These are phyloP conservation scores for Pyrenopolyporus hunteri DNA, from an alignment of 495 filamentous ascomycete species.

Conservation along the genomic window DNA sequence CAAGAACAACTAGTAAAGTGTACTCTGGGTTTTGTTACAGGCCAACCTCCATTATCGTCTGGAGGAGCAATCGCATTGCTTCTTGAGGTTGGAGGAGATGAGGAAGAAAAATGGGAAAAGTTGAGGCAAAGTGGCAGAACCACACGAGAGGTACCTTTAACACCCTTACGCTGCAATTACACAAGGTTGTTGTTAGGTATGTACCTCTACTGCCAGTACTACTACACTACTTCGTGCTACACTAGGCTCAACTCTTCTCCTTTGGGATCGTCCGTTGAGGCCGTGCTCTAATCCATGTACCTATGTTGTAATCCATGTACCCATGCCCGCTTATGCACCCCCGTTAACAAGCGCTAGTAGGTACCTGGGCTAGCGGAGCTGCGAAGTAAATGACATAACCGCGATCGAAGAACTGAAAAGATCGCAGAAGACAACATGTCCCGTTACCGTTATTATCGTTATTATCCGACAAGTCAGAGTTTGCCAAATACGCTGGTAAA, in stretches of 20 bases:
- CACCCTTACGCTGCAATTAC: not conserved
- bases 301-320: no score
- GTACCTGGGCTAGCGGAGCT: slow-evolving; percentile 18
- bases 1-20: slow-evolving; percentile 37
- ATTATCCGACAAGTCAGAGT: slow-evolving; percentile 27
- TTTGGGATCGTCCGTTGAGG: slow-evolving; percentile 26
- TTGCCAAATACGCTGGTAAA: slow-evolving; percentile 30
- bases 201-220: no score
- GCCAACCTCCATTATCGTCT: slow-evolving; percentile 28
- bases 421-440: slow-evolving; percentile 6
- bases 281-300: slow-evolving; percentile 8
- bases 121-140: slow-evolving; percentile 39
- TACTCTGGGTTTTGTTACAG: slow-evolving; percentile 26
- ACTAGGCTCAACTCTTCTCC: no score
- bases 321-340: slow-evolving; percentile 3
- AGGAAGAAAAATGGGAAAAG: slow-evolving; percentile 20
- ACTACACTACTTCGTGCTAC: no score
- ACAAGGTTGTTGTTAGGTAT: not conserved
- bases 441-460: not conserved
- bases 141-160: slow-evolving; percentile 25
- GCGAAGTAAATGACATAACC: slow-evolving; percentile 34
- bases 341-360: slow-evolving; percentile 24
- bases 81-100: slow-evolving; percentile 7
- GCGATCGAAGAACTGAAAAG: not conserved
- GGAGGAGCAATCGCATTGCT: slow-evolving; percentile 29